Conservation (phyloP, 305 asterid species). For the Coffea humblotiana region DNA sequence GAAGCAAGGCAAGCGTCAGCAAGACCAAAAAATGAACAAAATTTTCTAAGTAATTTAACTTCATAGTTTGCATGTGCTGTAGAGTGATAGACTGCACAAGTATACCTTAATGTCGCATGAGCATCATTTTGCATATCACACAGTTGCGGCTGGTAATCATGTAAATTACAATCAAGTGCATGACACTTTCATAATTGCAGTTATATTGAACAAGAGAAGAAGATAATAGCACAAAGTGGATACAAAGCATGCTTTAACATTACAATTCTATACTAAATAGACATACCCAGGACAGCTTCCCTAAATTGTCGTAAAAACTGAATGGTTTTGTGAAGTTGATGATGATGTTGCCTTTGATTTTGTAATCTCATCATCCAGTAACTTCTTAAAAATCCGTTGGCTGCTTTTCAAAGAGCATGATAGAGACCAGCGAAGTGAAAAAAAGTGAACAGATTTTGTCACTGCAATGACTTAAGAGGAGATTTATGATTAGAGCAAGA, state of each 20-base stretch:
- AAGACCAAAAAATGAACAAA: no score
- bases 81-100: not conserved
- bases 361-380: slow-evolving; percentile 60
- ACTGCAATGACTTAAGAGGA: not conserved
- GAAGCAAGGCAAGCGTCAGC: not conserved
- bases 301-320: slow-evolving; percentile 65
- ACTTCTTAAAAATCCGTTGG: slow-evolving; percentile 68
- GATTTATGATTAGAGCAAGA: slow-evolving; percentile 17
- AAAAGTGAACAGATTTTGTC: not conserved
- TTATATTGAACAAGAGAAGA: not conserved
- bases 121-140: not conserved
- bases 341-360: slow-evolving; percentile 43
- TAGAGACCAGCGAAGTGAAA: not conserved
- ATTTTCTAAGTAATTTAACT: not conserved
- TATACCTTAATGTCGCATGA: not conserved
- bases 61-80: not conserved
- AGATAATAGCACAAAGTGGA: not conserved
- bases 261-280: not conserved
- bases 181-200: not conserved
- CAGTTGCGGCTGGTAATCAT: not conserved
- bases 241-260: not conserved
- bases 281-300: slow-evolving; percentile 88
- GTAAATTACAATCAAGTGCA: not conserved
- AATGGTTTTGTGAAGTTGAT: slow-evolving; percentile 46
- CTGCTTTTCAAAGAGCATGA: slow-evolving; percentile 42